Conservation (phyloP, 2,329 filamentous ascomycete genomes). For the Microthyrium microscopicum region DNA sequence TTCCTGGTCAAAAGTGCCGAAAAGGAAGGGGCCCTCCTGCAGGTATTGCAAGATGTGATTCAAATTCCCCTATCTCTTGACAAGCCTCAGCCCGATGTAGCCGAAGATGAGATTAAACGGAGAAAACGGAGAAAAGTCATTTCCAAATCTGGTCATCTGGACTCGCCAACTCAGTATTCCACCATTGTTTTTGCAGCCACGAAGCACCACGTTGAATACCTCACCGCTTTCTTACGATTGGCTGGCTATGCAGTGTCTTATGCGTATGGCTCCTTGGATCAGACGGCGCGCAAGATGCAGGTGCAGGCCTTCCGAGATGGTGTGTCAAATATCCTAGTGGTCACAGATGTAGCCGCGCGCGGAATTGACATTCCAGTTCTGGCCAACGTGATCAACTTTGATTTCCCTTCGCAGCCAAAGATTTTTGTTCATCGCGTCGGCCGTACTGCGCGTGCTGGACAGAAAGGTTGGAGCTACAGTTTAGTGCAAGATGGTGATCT, state of each 20-base stretch:
- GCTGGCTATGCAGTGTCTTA: conserved; percentile 84
- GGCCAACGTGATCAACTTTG: conserved; percentile 96
- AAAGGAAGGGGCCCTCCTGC: conserved; percentile 81
- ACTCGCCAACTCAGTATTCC: conserved; percentile 72
- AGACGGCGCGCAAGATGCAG: conserved; percentile 81
- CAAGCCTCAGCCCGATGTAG: conserved; percentile 27
- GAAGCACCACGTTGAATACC: conserved; percentile 94
- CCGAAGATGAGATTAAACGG: conserved; percentile 40
- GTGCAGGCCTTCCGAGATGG: conserved; percentile 80
- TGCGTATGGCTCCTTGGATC: conserved; percentile 86
- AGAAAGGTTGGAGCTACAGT: conserved; percentile 89
- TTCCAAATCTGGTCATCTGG: conserved; percentile 29
- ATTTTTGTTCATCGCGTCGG: conserved; percentile 94
- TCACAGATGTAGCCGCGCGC: conserved; percentile 89
- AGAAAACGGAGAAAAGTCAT: conserved; percentile 41
- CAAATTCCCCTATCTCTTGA: conserved; percentile 59
- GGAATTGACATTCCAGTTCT: conserved; percentile 96
- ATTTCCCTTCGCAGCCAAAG: conserved; percentile 93
- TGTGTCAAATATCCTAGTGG: conserved; percentile 75
- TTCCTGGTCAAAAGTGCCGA: conserved; percentile 85
- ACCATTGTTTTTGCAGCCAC: conserved; percentile 92
- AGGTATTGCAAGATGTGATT: conserved; percentile 82
- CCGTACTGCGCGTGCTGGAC: conserved; percentile 83
- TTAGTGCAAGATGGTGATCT: conserved; percentile 74
- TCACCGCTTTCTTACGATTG: conserved; percentile 60